phyloP scores from a whole-genome alignment of 805 yeast species.

The Saccharomycopsis sp. region DNA sequence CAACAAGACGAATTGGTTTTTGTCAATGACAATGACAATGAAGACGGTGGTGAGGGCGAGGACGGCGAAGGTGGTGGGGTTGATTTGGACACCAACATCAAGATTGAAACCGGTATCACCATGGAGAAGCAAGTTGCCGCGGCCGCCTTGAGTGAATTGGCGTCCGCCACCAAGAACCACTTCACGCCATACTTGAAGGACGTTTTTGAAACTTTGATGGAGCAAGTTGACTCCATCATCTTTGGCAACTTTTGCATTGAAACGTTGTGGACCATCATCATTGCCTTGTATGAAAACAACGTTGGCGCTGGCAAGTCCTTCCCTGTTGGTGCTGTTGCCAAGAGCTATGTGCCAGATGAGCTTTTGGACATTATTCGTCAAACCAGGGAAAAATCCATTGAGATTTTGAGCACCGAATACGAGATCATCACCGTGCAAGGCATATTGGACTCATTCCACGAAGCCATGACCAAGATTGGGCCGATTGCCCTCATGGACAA shows the following conservation, averaged over 20 bases:
- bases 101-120: conserved; percentile 90
- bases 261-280: conserved; percentile 75
- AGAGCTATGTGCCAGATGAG: conserved; percentile 49
- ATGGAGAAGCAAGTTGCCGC: conserved; percentile 95
- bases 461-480: conserved; percentile 62
- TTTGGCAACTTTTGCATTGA: conserved; percentile 80
- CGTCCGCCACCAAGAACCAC: conserved; percentile 73
- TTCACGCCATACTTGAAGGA: conserved; percentile 72
- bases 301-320: conserved; percentile 23
- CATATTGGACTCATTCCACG: conserved; percentile 64
- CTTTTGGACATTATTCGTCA: conserved; percentile 51
- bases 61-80: no score
- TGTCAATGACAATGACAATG: conserved; percentile 38
- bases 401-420: conserved; percentile 64
- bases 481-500: conserved; percentile 58
- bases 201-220: conserved; percentile 51
- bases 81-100: conserved; percentile 62
- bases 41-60: conserved; percentile 40
- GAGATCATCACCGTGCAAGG: conserved; percentile 76
- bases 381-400: conserved; percentile 59
- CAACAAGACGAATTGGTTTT: conserved; percentile 79
- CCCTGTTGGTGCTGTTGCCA: conserved; percentile 57
- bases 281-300: conserved; percentile 53
- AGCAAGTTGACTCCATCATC: conserved; percentile 79
- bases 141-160: conserved; percentile 81